Evolutionary conservation across 257 asterid species (phyloP).

Genomic region (Leonotis leonurus): DNA sequence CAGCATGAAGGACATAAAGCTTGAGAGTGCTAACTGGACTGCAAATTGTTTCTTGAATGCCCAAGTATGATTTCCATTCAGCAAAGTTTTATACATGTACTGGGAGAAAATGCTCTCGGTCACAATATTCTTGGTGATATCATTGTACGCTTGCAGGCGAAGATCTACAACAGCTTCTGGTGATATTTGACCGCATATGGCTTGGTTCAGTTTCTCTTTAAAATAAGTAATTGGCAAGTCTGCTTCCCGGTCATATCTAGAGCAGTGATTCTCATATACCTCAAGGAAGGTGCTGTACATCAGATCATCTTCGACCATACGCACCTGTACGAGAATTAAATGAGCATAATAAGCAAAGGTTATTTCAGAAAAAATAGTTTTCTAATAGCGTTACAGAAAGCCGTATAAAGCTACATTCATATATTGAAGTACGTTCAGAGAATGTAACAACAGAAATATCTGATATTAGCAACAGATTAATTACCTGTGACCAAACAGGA

Average conservation of each 20-base stretch:
- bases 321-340: slow-evolving; percentile 47
- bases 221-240: slow-evolving; percentile 83
- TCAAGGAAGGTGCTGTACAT: slow-evolving; percentile 96
- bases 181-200: slow-evolving; percentile 86
- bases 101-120: slow-evolving; percentile 93
- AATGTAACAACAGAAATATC: neutral
- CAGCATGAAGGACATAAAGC: slow-evolving; percentile 92
- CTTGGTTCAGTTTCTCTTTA: slow-evolving; percentile 96
- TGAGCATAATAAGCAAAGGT: neutral
- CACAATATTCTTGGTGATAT: slow-evolving; percentile 71
- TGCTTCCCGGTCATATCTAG: slow-evolving; percentile 89
- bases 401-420: neutral
- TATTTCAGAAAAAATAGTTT: neutral
- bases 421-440: neutral
- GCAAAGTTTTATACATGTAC: slow-evolving; percentile 90
- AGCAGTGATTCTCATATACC: slow-evolving; percentile 98
- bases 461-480: neutral
- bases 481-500: slow-evolving; percentile 99
- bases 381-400: neutral
- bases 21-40: slow-evolving; percentile 88
- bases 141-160: slow-evolving; percentile 88
- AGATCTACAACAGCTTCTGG: slow-evolving; percentile 97
- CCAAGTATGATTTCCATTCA: slow-evolving; percentile 91
- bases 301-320: slow-evolving; percentile 98
- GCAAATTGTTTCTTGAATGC: slow-evolving; percentile 97